These are phyloP conservation scores for Solanum chacoense DNA, from an alignment of 305 asterid species.

Conservation along the genomic window DNA sequence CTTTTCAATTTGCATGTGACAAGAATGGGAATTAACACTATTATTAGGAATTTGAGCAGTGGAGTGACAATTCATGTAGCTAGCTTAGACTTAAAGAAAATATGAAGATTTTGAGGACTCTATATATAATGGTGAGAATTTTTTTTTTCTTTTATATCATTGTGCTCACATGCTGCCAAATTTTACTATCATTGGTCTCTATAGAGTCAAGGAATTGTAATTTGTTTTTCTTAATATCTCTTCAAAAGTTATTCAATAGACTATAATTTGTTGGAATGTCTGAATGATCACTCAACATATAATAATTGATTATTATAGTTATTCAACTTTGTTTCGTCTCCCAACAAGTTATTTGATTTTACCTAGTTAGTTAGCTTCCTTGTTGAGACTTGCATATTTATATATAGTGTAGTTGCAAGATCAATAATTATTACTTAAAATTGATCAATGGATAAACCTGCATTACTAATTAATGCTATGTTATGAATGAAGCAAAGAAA, in stretches of 20 bases:
- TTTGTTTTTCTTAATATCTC: background rate
- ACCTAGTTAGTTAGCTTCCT: background rate
- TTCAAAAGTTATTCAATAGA: background rate
- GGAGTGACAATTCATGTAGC: background rate
- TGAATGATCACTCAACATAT: background rate
- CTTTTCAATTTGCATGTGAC: background rate
- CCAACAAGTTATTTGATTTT: background rate
- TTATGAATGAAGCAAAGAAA: background rate
- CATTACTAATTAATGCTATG: background rate
- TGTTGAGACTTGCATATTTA: background rate
- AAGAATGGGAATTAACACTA: background rate
- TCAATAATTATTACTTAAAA: background rate
- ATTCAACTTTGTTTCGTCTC: background rate
- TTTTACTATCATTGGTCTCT: background rate
- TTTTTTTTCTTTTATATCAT: background rate
- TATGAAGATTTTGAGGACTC: background rate
- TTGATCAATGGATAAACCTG: background rate
- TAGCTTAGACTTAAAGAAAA: background rate
- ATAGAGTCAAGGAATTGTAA: background rate
- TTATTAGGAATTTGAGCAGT: background rate
- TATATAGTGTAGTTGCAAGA: background rate
- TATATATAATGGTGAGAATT: background rate
- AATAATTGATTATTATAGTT: background rate
- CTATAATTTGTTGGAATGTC: background rate
- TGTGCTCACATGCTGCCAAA: background rate